Percentiles rank a stretch among this genome's conserved stretches.
Evolutionary conservation across 306 rosid genomes (phyloP).

Genomic region (Dicorynia guianensis): DNA sequence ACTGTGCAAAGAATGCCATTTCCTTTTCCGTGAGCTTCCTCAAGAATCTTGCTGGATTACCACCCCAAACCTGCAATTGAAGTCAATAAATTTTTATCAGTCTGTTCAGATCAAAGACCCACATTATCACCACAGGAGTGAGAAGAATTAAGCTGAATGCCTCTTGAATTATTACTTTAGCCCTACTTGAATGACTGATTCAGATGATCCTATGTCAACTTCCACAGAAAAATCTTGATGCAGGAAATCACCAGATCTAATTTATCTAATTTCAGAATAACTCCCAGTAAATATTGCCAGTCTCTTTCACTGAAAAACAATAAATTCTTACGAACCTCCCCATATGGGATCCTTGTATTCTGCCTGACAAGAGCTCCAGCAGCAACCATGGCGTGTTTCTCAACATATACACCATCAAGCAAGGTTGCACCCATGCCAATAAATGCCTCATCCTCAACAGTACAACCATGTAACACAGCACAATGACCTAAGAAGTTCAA

Average conservation of each 20-base stretch:
- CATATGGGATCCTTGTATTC: constrained; percentile 88
- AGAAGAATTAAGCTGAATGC: constrained; percentile 23
- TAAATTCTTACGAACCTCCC: constrained; percentile 76
- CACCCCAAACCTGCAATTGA: constrained; percentile 89
- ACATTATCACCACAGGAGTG: not conserved
- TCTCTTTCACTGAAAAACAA: constrained; percentile 6
- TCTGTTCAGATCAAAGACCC: constrained; percentile 15
- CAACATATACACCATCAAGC: constrained; percentile 91
- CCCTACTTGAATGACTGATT: constrained; percentile 4
- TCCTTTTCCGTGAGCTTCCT: constrained; percentile 95
- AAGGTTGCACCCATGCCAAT: constrained; percentile 95
- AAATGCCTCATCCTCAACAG: constrained; percentile 96
- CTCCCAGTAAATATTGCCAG: constrained; percentile 6
- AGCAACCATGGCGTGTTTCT: constrained; percentile 94
- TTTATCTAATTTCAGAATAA: not conserved
- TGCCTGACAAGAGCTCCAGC: constrained; percentile 97
- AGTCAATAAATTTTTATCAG: not conserved
- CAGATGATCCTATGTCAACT: constrained; percentile 24
- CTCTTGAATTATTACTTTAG: constrained; percentile 23
- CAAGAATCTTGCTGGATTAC: constrained; percentile 93
- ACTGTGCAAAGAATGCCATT: constrained; percentile 86
- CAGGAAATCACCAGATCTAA: constrained; percentile 21
- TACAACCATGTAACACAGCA: constrained; percentile 92
- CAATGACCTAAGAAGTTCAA: constrained; percentile 71
- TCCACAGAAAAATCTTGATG: not conserved